Evolutionary conservation across 1,284 basidiomycete genomes (phyloP), one percentile per base, ranked within the genome.

Genomic region (Ustilago loliicola): DNA sequence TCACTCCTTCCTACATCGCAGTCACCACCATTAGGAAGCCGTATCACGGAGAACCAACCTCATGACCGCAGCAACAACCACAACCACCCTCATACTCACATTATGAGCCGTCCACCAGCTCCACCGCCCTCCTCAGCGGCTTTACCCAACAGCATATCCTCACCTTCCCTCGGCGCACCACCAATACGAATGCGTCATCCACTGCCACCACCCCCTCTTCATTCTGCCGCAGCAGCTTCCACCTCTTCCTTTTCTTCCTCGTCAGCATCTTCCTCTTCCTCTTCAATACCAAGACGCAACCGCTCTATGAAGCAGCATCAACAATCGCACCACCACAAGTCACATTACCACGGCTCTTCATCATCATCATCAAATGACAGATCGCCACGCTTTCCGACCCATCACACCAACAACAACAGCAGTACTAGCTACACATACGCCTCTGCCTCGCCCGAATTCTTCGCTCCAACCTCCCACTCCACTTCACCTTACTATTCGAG

Each of bases 181-280:
- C 68, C 68, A 71, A 65, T 71, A 71, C 57, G 58, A 25, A 36
- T 71, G 19, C 61, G 68, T 7, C 68, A 71, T 34, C 55, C 27
- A 19, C 53, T 32, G 11, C 61, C 27, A 15, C 61, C 11, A 2
- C 45, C 23, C 27, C 54, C 45, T 38, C 53, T 40, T 36, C 32
- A 25, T 11, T 34, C 30, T 54, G 52, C 52, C 11, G 50, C 50
- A 29, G 25, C 50, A 3, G 29, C 9, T 32, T 10, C 50, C 4
- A 2, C 60, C 66, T 3, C 60, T 53, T 2, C 60, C 59, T n/a
- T 34, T 30, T 11, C 66, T 50, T 4, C 59, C 59, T 3, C 34
- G 45, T 21, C 66, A 45, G 47, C 54, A 21, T n/a, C 56, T 9
- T 56, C 56, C 4, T 56, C 59, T 19, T 45, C 66, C 17, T 48